Base-by-base conservation (phyloP, 2,329 filamentous ascomycete genomes). In the Coniochaeta prunicola region DNA sequence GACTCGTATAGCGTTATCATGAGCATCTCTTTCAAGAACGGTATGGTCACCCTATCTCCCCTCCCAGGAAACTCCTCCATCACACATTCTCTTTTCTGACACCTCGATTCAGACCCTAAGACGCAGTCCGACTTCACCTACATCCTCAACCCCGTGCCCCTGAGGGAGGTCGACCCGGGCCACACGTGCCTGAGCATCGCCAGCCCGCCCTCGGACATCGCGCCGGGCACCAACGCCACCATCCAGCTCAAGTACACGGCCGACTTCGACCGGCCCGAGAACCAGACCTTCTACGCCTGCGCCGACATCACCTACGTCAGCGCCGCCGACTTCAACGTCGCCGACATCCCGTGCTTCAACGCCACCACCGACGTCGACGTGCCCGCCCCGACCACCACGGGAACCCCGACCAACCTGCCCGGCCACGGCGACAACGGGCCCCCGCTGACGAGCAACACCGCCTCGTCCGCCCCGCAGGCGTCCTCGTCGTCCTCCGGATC, bases 1-100 rank as follows among this genome's bases (percentile, higher is more conserved):
- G 80, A 84, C 56, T 81, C 82, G 5, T 85, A 77, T 65, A 74
- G 79, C 42, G 70, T 84, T 26, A 75, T 79, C 56, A 73, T 86
- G 21, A 76, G 78, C 57, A 76, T 86, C 57, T 80, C 83, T 0
- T 80, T 82, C 61, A 69, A 70, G 5, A 72, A 78, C 57, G 72
- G 83, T 83, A 69, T 60, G 72, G 64, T 33, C 10, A 40, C 30
- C 4, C 2, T 30, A 5, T 9, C 34, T 8, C 33, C 28, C 3
- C 15, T 19, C 6, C 33, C 21, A n/a, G n/a, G n/a, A n/a, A n/a
- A 45, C 10, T 5, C 9, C 12, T 30, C 42, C 19, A 5, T 53
- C 48, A 53, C 24, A 53, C 8, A 3, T 6, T 53, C 28, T 3
- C 48, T 31, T 30, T n/a, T n/a, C n/a, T n/a, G n/a, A 53, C 3